Evolutionary conservation across 78 protist species (phyloP).

Genomic region (Dictyostelium intermedium): DNA sequence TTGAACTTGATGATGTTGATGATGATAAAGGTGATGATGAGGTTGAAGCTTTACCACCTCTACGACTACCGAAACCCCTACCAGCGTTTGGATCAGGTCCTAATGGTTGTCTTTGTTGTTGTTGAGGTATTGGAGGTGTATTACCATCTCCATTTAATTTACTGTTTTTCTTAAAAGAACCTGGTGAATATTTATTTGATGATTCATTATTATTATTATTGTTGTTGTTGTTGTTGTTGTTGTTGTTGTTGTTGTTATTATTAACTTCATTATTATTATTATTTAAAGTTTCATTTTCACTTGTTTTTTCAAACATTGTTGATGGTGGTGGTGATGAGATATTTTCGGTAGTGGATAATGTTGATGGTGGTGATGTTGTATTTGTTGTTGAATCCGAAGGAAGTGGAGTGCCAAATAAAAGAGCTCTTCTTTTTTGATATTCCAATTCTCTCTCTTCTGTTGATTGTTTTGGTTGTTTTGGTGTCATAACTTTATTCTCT

Average conservation of each 20-base stretch:
- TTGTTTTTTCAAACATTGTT: too few species aligned
- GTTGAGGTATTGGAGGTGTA: not conserved
- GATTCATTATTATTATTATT: not conserved
- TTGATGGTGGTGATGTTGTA: not conserved
- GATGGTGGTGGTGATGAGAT: not conserved
- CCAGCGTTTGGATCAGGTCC: slow-evolving; percentile 57
- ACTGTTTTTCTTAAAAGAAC: slow-evolving; percentile 14
- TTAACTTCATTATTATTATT: not conserved
- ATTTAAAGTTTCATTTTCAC: not conserved
- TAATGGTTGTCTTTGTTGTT: slow-evolving; percentile 46
- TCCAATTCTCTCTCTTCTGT: slow-evolving; percentile 32
- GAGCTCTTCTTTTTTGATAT: slow-evolving; percentile 61
- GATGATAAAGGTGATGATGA: too few species aligned
- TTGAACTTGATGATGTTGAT: not conserved
- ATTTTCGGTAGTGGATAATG: not conserved
- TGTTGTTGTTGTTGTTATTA: too few species aligned
- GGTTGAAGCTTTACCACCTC: slow-evolving; percentile 23
- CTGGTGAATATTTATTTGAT: slow-evolving; percentile 43
- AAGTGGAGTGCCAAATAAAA: slow-evolving; percentile 8
- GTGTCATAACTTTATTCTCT: not conserved
- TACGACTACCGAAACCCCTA: slow-evolving; percentile 26
- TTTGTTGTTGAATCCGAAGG: not conserved
- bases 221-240: not conserved
- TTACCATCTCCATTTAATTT: not conserved
- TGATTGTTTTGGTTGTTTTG: slow-evolving; percentile 4